phyloP scores from a whole-genome alignment of 176 grass and related monocot species.

The Zea luxurians region DNA sequence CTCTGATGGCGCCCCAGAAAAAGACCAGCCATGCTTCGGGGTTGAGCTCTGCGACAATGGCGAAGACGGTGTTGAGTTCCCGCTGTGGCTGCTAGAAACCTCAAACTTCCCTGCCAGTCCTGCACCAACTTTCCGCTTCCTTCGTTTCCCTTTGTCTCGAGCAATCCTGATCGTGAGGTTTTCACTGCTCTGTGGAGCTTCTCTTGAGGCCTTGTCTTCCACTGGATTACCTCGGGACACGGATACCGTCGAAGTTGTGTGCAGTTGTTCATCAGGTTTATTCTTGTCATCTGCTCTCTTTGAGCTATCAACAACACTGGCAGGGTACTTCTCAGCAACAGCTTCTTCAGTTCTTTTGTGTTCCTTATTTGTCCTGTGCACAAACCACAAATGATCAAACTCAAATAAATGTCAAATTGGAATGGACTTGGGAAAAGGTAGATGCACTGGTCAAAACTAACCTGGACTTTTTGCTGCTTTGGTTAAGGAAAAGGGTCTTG shows the following conservation, averaged over 20 bases:
- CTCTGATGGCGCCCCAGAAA: conserved; percentile 44
- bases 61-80: conserved; percentile 85
- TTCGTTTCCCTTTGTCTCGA: conserved; percentile 66
- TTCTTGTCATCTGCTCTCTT: conserved; percentile 45
- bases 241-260: conserved; percentile 36
- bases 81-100: conserved; percentile 93
- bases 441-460: conserved; percentile 25
- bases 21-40: conserved; percentile 62
- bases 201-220: conserved; percentile 43
- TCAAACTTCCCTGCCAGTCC: conserved; percentile 74
- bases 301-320: conserved; percentile 40
- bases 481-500: conserved; percentile 51
- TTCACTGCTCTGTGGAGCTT: conserved; percentile 48
- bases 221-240: conserved; percentile 36
- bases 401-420: conserved; percentile 26
- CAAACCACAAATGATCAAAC: conserved; percentile 37
- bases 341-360: conserved; percentile 52
- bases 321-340: conserved; percentile 45
- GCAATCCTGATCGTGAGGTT: conserved; percentile 73
- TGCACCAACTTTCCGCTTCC: conserved; percentile 47
- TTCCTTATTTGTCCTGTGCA: conserved; percentile 58
- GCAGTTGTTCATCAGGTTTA: conserved; percentile 43
- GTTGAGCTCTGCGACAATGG: conserved; percentile 71
- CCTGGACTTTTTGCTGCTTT: conserved; percentile 70
- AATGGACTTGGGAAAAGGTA: not conserved